Base-by-base conservation (phyloP, 345 rosid species). In the Linum trigynum region DNA sequence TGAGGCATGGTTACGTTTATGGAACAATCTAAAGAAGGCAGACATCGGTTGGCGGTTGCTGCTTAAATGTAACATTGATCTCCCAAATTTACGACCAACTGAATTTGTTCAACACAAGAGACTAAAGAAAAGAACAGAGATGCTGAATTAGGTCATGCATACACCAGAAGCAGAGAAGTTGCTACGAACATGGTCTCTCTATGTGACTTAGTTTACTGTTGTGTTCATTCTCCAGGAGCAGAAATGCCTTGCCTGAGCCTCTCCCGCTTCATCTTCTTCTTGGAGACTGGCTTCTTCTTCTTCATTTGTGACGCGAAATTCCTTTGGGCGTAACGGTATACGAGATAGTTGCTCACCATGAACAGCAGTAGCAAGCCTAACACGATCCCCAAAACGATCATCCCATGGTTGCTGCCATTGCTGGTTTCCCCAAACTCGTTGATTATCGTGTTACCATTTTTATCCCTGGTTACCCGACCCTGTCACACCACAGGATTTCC, bases 261-360 rank as follows among this genome's bases (percentile, higher is more conserved):
- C 5, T 57, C 61, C 38, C 61, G 36, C 61, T 57, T 57, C 61
- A 57, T 57, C 61, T 57, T 57, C 61, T 57, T 57, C 2, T 17
- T 17, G 6, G 38, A 57, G 61, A 57, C 8, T 57, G 38, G 32
- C 11, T 57, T 57, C 38, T 57, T 57, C 37, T 16, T 57, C 61
- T 16, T 57, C 37, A 6, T 48, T 15, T 48, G 9, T 3, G 9
- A 9, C 11, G 2, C 14, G 11, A 9, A 9, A 12, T 10, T 48
- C 53, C 3, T 2, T 48, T 12, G 9, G 3, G 53, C 53, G 14
- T 48, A 48, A 48, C 53, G 9, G 53, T 48, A 48, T 12, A 48
- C 3, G 14, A 48, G 53, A 48, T 48, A 48, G 53, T 48, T 48
- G 11, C 53, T 15, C 3, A 48, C 53, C 3, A 48, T 9, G 53